These are phyloP conservation scores for Neodidymelliopsis sp. DNA, from an alignment of 2,329 filamentous ascomycete genomes.

Conservation along the genomic window DNA sequence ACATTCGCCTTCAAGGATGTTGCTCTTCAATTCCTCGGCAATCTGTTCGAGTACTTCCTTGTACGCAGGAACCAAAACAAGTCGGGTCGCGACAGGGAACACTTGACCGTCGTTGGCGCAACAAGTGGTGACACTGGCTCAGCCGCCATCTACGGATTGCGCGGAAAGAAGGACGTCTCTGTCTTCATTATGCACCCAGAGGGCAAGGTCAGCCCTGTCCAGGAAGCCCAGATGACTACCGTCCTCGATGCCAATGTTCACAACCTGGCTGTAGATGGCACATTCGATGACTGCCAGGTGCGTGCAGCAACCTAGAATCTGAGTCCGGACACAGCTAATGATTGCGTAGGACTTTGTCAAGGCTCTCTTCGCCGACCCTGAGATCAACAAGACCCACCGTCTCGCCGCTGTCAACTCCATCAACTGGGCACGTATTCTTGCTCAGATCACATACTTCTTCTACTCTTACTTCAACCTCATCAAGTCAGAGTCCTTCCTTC, in stretches of 20 bases:
- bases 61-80: constrained; percentile 75
- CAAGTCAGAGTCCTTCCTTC: constrained; percentile 65
- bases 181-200: constrained; percentile 95
- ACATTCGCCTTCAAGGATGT: constrained; percentile 95
- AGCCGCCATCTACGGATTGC: constrained; percentile 92
- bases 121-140: constrained; percentile 74
- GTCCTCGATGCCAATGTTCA: constrained; percentile 90
- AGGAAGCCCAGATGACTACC: constrained; percentile 97
- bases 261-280: constrained; percentile 87
- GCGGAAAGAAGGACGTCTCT: constrained; percentile 95
- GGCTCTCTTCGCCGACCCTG: constrained; percentile 83
- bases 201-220: constrained; percentile 87
- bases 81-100: constrained; percentile 67
- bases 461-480: constrained; percentile 87
- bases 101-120: constrained; percentile 52
- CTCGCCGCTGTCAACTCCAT: constrained; percentile 96
- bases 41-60: constrained; percentile 90
- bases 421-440: constrained; percentile 93
- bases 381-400: constrained; percentile 81
- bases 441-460: constrained; percentile 98
- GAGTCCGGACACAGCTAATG: constrained; percentile 26
- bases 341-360: constrained; percentile 83
- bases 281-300: constrained; percentile 95
- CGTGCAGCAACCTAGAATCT: neutral
- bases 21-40: constrained; percentile 93